Base-by-base conservation (phyloP, 2,329 filamentous ascomycete genomes). In the Chrysoporthe cubensis region DNA sequence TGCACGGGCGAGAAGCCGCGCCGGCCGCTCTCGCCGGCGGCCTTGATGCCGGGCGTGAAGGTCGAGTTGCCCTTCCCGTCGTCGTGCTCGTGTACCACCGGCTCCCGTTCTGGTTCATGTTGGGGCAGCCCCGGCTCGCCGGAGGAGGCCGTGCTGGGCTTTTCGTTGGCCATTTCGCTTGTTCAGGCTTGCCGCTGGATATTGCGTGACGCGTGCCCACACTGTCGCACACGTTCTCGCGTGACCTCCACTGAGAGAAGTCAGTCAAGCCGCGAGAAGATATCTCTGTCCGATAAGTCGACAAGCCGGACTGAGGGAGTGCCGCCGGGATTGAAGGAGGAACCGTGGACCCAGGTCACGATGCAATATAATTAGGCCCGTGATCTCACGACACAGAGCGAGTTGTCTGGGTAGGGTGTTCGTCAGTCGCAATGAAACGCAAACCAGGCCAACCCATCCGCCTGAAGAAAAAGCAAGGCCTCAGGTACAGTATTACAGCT, bases 21-120 rank as follows among this genome's bases (percentile, higher is more conserved):
- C 48, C 91, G 85, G 48, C 90, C 90, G 75, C 89, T 92, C 78
- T 93, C 90, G 69, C 90, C 91, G 8, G 75, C 74, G 13, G 74
- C 66, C 67, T 76, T 79, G 62, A 82, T 73, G 26, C 70, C 71
- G n/a, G 78, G 46, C 71, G 70, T 69, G 42, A 70, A 13, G 57
- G 66, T 66, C 44, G 64, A 71, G 40, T 66, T 66, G 68, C 68
- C 69, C 7, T 69, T 66, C 14, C 59, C 66, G 44, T 71, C 65
- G 48, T 68, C 66, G 65, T 70, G 71, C 57, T 66, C 68, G 48
- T 66, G 68, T 2, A 37, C 50, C 13, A 66, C 69, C 21, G 72
- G 64, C 37, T 75, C 73, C 43, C 74, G 71, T 37, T 69, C 69
- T 21, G 48, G 59, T 18, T 61, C 48, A 34, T 72, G 72, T 3